Base-by-base conservation (phyloP, 2,329 filamentous ascomycete genomes). In the Exophiala calicioides region DNA sequence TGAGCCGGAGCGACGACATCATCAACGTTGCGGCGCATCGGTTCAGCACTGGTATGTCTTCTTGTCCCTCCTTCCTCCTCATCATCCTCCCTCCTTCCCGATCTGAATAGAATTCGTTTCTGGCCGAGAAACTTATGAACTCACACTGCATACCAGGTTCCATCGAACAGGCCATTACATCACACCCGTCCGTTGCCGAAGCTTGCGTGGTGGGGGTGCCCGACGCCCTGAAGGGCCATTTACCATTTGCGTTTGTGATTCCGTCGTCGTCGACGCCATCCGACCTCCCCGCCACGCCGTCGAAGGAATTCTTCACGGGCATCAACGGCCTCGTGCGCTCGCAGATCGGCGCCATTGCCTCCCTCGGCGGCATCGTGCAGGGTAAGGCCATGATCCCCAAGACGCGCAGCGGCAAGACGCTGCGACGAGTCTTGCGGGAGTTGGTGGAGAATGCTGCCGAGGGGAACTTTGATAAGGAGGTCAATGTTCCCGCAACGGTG, bases 11-110 rank as follows among this genome's bases (percentile, higher is more conserved):
- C 23, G 90, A 96, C 69, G 90, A 96, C 65, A 85, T 96, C 50
- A 90, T 96, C 62, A 96, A 96, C 62, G 90, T 95, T n/a, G 90
- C 90, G 30, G 90, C 90, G 4, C 90, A 96, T 70, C 81, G 90
- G 10, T 84, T 96, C 52, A 91, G 86, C 54, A 95, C 90, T 8
- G 88, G 86, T 86, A 73, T 59, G 76, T 66, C n/a, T 3, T 16
- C 8, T 23, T 29, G 30, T 26, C 35, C 30, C n/a, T 32, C 16
- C 29, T 40, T 33, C 18, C 30, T 34, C n/a, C n/a, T 13, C 5
- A 24, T 9, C 18, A 44, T 53, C 15, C 10, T 7, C 7, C 9
- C n/a, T n/a, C n/a, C n/a, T n/a, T n/a, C n/a, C n/a, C n/a, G n/a
- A n/a, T n/a, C n/a, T n/a, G n/a, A n/a, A n/a, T n/a, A n/a, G 5